Evolutionary conservation across 805 yeast species (phyloP).

Genomic region (Sugiyamaella mastotermitis): DNA sequence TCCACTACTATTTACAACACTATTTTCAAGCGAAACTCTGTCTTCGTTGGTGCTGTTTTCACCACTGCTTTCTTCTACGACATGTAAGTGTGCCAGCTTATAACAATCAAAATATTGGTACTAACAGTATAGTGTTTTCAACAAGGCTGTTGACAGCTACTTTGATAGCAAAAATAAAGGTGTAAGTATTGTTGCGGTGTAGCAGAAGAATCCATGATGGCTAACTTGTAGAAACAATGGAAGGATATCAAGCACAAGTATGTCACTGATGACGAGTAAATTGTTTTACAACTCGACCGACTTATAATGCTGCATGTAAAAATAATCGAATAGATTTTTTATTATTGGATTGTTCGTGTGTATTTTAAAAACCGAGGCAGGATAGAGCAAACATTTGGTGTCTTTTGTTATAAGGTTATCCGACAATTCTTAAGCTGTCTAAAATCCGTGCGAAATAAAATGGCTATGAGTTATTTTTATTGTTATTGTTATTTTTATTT

Average conservation of each 20-base stretch:
- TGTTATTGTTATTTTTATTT: no score
- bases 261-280: slow-evolving; percentile 23
- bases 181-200: slow-evolving; percentile 20
- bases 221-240: slow-evolving; percentile 24
- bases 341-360: no score
- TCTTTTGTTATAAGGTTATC: no score
- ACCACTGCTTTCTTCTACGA: slow-evolving; percentile 77
- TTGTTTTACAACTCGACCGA: slow-evolving; percentile 3
- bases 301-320: no score
- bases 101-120: background rate
- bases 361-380: no score
- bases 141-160: slow-evolving; percentile 30
- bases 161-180: slow-evolving; percentile 35
- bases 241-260: slow-evolving; percentile 25
- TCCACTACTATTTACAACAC: slow-evolving; percentile 54
- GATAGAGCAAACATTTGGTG: no score
- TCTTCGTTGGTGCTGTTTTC: slow-evolving; percentile 76
- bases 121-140: slow-evolving; percentile 26
- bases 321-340: no score
- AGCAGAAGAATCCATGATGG: slow-evolving; percentile 1
- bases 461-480: no score
- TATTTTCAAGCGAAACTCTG: slow-evolving; percentile 83
- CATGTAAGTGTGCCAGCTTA: slow-evolving; percentile 21
- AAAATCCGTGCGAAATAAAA: no score
- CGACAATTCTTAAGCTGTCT: no score